Conservation (phyloP, 352 stramenopile species). For the Thalassiosira ordinaria region DNA sequence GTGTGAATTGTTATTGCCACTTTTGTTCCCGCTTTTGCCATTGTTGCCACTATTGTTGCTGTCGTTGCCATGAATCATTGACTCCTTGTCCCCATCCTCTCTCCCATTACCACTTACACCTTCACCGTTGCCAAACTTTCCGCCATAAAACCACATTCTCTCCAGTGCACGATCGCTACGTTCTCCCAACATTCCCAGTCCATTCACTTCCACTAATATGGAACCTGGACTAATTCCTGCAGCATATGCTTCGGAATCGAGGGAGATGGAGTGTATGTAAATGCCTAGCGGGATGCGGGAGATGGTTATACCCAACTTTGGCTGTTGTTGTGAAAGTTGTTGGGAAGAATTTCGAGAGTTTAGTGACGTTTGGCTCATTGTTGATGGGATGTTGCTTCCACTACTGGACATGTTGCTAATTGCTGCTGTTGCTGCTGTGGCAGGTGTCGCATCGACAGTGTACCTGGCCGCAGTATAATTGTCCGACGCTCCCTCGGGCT, state of each 20-base stretch:
- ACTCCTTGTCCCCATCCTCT: not conserved
- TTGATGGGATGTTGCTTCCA: too few species aligned
- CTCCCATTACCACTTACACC: too few species aligned
- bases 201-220: constrained; percentile 77
- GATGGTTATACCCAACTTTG: constrained; percentile 75
- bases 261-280: constrained; percentile 61
- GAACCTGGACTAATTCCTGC: constrained; percentile 60
- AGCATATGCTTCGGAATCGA: constrained; percentile 62
- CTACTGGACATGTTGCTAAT: too few species aligned
- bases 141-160: constrained; percentile 80
- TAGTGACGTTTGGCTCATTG: too few species aligned
- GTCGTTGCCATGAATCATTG: too few species aligned
- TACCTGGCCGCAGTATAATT: too few species aligned
- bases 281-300: constrained; percentile 70
- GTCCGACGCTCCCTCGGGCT: too few species aligned
- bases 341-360: too few species aligned
- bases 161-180: constrained; percentile 70
- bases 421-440: too few species aligned
- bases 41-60: too few species aligned
- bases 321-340: too few species aligned
- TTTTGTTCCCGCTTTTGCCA: not conserved
- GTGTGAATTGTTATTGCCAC: not conserved
- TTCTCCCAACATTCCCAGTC: constrained; percentile 73
- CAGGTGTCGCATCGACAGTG: too few species aligned
- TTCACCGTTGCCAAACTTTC: constrained; percentile 22